Percentiles rank a stretch among this genome's conserved stretches.
Evolutionary conservation across 2,329 filamentous ascomycete species (phyloP).

Genomic region (Huntiella omanensis): DNA sequence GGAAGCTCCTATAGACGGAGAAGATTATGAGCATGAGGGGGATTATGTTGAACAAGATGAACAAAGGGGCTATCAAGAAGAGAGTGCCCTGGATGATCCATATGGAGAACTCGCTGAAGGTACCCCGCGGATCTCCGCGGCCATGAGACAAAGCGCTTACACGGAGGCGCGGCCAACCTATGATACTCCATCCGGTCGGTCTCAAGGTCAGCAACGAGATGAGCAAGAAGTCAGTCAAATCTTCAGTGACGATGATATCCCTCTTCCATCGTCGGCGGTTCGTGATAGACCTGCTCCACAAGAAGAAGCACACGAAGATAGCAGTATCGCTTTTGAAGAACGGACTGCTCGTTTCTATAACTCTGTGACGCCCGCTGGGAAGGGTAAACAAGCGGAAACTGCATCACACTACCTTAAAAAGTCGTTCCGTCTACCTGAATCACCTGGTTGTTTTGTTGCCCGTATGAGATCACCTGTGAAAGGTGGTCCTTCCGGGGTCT

Average conservation of each 20-base stretch:
- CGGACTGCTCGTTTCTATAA: constrained; percentile 29
- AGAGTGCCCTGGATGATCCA: constrained; percentile 49
- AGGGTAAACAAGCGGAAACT: constrained; percentile 47
- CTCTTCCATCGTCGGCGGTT: constrained; percentile 12
- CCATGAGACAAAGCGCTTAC: constrained; percentile 16
- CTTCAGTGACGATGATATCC: constrained; percentile 20
- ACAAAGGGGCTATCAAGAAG: constrained; percentile 22
- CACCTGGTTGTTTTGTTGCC: constrained; percentile 42
- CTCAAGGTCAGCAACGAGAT: too few relatives aligned
- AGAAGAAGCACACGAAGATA: constrained; percentile 20
- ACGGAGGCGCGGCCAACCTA: too few relatives aligned
- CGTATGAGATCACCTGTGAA: constrained; percentile 18
- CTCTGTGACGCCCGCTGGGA: constrained; percentile 36
- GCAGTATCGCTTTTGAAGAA: constrained; percentile 31
- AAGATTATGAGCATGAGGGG: background rate
- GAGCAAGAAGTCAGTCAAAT: constrained; percentile 18
- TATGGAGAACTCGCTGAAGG: constrained; percentile 37
- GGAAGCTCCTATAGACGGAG: too few relatives aligned
- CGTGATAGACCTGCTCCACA: constrained; percentile 13
- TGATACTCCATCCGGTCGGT: too few relatives aligned
- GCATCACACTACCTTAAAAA: constrained; percentile 89
- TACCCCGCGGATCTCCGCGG: constrained; percentile 38
- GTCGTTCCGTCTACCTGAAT: constrained; percentile 84
- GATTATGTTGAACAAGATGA: background rate
- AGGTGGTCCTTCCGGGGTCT: background rate